Conservation (phyloP, 441 rosid genomes). For the Erodium texanum region DNA sequence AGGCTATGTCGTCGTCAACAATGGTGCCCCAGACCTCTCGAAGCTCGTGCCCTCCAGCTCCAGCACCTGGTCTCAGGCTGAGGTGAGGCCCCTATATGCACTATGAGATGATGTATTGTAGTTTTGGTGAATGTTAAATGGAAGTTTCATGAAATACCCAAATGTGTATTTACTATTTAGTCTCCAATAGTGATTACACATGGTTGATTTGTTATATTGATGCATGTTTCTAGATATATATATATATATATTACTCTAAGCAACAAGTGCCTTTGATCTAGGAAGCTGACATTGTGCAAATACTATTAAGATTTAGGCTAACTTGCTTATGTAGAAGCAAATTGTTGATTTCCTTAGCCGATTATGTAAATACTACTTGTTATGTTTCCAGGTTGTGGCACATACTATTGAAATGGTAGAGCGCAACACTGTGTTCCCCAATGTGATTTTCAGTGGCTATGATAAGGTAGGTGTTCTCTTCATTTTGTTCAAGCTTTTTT, state of each 20-base stretch:
- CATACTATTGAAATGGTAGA: constrained; percentile 40
- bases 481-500: no score
- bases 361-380: no score
- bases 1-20: constrained; percentile 46
- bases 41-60: constrained; percentile 22
- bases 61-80: constrained; percentile 54
- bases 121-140: no score
- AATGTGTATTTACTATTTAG: no score
- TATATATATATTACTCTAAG: background rate
- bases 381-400: constrained; percentile 42
- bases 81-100: constrained; percentile 26
- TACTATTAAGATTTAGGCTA: no score
- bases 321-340: no score
- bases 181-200: background rate
- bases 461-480: constrained; percentile 39
- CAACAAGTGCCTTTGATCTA: no score
- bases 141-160: no score
- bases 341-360: no score
- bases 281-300: no score
- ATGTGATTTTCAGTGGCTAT: constrained; percentile 45
- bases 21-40: constrained; percentile 35
- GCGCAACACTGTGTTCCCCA: constrained; percentile 19
- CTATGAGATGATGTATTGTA: no score
- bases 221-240: background rate
- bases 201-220: no score